A percentile compares a stretch with the other conserved stretches of the same genome.
Conservation (phyloP, 2,329 filamentous ascomycete species). For the Botrytis galanthina region DNA sequence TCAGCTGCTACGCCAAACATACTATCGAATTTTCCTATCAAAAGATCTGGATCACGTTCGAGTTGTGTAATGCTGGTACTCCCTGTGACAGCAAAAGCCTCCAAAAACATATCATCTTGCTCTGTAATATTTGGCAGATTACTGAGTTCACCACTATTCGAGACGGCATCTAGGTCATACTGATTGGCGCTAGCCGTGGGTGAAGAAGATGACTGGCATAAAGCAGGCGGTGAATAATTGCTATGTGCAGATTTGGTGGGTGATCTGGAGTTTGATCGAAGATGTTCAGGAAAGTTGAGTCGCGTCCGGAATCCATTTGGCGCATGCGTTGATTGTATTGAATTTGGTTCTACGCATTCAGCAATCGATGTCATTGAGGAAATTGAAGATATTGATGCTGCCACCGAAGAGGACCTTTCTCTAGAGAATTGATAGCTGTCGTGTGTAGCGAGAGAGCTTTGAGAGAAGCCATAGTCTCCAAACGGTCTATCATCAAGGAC, state of each 20-base stretch:
- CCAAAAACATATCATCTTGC: conserved; percentile 40
- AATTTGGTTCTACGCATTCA: conserved; percentile 37
- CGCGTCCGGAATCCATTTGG: conserved; percentile 33
- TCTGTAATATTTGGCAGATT: conserved; percentile 33
- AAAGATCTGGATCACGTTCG: conserved; percentile 35
- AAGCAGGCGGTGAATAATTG: conserved; percentile 57
- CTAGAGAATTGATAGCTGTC: conserved; percentile 41
- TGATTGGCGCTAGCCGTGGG: conserved; percentile 41
- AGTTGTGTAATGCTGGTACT: conserved; percentile 31
- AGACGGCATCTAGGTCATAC: conserved; percentile 34
- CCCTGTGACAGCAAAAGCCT: conserved; percentile 34
- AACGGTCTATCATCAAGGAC: conserved; percentile 41
- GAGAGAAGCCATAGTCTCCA: conserved; percentile 41
- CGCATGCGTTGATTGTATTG: conserved; percentile 33
- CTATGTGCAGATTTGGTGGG: conserved; percentile 50
- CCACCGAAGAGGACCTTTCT: conserved; percentile 28
- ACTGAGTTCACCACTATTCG: conserved; percentile 30
- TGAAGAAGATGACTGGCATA: conserved; percentile 60
- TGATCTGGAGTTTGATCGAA: conserved; percentile 43
- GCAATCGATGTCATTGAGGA: conserved; percentile 19
- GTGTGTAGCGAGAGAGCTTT: conserved; percentile 38
- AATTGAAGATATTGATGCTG: conserved; percentile 13
- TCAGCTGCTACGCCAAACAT: conserved; percentile 26
- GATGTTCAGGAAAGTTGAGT: conserved; percentile 29
- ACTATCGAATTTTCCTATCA: conserved; percentile 38